Conservation (phyloP, 2,329 filamentous ascomycete species). For the Harringtonia lauricola region DNA sequence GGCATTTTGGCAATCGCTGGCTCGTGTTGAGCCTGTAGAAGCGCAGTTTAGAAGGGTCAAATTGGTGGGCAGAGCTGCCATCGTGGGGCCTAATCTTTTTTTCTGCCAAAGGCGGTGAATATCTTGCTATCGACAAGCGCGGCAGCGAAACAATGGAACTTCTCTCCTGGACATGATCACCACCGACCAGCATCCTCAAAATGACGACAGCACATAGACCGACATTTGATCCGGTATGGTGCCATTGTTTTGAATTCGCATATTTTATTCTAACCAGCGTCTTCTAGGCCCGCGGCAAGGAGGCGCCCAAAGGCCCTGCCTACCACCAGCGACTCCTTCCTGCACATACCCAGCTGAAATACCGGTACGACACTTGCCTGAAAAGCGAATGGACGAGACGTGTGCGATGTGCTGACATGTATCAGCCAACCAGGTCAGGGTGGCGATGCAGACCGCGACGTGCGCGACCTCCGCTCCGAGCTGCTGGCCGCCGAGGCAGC, state of each 20-base stretch:
- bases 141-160: background rate
- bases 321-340: slow-evolving; percentile 95
- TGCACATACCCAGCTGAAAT: slow-evolving; percentile 87
- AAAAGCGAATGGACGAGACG: background rate
- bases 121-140: background rate
- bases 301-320: slow-evolving; percentile 82
- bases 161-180: background rate
- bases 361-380: slow-evolving; percentile 40
- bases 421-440: slow-evolving; percentile 75
- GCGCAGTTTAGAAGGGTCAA: background rate
- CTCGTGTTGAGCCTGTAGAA: too few relatives aligned
- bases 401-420: background rate
- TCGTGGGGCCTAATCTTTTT: slow-evolving; percentile 7
- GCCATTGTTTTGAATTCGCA: background rate
- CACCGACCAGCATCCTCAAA: slow-evolving; percentile 7
- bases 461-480: slow-evolving; percentile 70
- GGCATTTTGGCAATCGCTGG: slow-evolving; percentile 51
- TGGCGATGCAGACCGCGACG: slow-evolving; percentile 56
- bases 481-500: slow-evolving; percentile 79
- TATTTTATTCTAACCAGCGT: background rate
- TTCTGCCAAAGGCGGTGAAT: slow-evolving; percentile 17
- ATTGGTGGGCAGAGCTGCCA: background rate
- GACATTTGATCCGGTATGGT: slow-evolving; percentile 81
- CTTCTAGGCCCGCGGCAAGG: slow-evolving; percentile 74
- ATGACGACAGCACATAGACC: slow-evolving; percentile 71